Base-by-base conservation (phyloP, 2,329 filamentous ascomycete species). In the Mollisiaceae sp. region DNA sequence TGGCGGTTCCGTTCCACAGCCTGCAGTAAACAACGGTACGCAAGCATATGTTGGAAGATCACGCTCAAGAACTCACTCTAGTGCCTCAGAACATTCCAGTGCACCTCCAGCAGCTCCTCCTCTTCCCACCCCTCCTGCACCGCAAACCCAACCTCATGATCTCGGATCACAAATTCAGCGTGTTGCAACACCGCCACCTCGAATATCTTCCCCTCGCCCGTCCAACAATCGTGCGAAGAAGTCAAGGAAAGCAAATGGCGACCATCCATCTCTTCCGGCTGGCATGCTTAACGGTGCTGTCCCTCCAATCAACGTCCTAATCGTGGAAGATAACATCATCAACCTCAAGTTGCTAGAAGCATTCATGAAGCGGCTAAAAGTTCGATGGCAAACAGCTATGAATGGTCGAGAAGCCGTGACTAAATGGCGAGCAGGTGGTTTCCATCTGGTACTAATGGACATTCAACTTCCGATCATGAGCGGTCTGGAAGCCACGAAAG, bases 291-390 rank as follows among this genome's bases (percentile, higher is more conserved):
- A 94, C 71, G 90, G 89, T 62, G 89, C 89, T 1, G 93, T 98
- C 0, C 95, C 95, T 8, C 94, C 95, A 1, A 98, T 99, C 80
- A 98, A 97, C 72, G 94, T 98, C 8, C 83, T 99, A 52, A 97
- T 99, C 67, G 95, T 99, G 15, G 95, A 99, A 81, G 95, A 99
- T 80, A 99, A 99, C 78, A 93, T 95, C 69, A 98, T 99, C 84
- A 99, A 98, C 76, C 82, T 98, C 71, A 92, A 93, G 74, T 88
- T 99, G 11, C 82, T 99, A 41, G 94, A 97, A 76, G 93, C 94
- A 0, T 97, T 99, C 75, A 94, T 98, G 83, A 97, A 97, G 80
- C 86, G 93, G 58, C 84, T 99, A 59, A 97, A 97, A 75, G 95
- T 99, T 8, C 88, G 95, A 39, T 98, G 94, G 93, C 91, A 95